A percentile compares a stretch with the other conserved stretches of the same genome.
Evolutionary conservation across 441 rosid genomes (phyloP).

Genomic region (Theobroma grandiflorum): DNA sequence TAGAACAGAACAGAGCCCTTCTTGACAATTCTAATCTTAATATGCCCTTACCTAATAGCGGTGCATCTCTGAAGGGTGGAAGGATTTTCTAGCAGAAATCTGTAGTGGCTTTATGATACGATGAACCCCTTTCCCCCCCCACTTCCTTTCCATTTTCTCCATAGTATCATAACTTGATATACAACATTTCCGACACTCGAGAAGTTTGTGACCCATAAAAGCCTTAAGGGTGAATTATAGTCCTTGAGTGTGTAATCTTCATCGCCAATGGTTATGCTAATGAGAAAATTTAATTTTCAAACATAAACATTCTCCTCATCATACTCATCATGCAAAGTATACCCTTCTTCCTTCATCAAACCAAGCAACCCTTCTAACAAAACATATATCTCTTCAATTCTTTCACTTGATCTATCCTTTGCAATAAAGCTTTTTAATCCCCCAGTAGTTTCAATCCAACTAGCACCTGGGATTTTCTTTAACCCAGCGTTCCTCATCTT

Average conservation of each 20-base stretch:
- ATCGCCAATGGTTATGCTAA: neutral
- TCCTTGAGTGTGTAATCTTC: neutral
- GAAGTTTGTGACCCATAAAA: neutral
- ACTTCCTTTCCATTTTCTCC: too few species aligned
- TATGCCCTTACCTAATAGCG: too few species aligned
- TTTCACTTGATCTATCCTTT: constrained; percentile 48
- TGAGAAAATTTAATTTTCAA: constrained; percentile 19
- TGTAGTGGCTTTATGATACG: too few species aligned
- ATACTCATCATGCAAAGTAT: constrained; percentile 37
- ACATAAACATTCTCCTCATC: constrained; percentile 37
- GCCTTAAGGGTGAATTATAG: constrained; percentile 13
- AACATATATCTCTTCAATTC: constrained; percentile 46
- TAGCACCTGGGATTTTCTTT: constrained; percentile 76
- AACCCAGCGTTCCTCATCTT: constrained; percentile 61
- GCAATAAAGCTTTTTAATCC: constrained; percentile 55
- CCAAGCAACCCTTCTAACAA: constrained; percentile 52
- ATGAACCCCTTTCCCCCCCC: too few species aligned
- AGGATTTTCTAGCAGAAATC: too few species aligned
- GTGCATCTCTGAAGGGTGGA: too few species aligned
- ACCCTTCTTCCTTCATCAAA: constrained; percentile 54
- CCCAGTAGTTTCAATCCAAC: constrained; percentile 69
- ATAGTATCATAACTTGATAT: too few species aligned
- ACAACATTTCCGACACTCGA: too few species aligned
- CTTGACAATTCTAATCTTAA: too few species aligned
- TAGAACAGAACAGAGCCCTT: too few species aligned